Base-by-base conservation (phyloP, 495 filamentous ascomycete species). In the Penicillium subrubescens region DNA sequence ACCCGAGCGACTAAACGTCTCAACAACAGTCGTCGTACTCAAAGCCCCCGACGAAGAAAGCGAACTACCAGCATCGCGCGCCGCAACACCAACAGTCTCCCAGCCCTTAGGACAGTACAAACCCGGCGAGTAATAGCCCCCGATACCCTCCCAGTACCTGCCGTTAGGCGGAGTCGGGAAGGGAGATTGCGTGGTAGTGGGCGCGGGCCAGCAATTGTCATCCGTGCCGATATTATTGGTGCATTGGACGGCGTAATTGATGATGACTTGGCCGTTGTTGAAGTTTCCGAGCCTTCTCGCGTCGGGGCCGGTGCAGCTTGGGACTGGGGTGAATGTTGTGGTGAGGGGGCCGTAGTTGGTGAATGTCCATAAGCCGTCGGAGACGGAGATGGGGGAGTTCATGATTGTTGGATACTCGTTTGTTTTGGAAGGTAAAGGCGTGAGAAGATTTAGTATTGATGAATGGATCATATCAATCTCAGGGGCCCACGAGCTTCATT, bases 101-200 rank as follows among this genome's bases (percentile, higher is more conserved):
- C 63, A 65, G 11, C 51, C 63, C 1, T 53, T 58, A 5, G 63
- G 63, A 23, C 63, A 65, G 59, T 65, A 29, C 15, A 65, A 23
- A n/a, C 63, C 63, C 4, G 63, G 63, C 0, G 63, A 65, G 43
- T 61, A 65, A 34, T 65, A 65, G 19, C 31, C 43, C 5, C 55
- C 61, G 21, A 15, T 29, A 21, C 46, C 58, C 5, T 5, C 34
- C 19, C 29, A 52, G 17, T 21, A 21, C 2, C 35, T 7, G 8
- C 48, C 27, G 3, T 5, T 29, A 14, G 44, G 34, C 5, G 44
- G 19, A 7, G n/a, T 27, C 3, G 31, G 23, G 12, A 33, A 15
- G 6, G n/a, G n/a, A 8, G 11, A 33, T 50, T 2, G 44, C 27
- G 61, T 63, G 21, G 61, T 19, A 1, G 61, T 50, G 23, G 61